These are phyloP conservation scores for Lasiodiplodia sp. DNA, from an alignment of 2,329 filamentous ascomycete genomes.

Conservation along the genomic window DNA sequence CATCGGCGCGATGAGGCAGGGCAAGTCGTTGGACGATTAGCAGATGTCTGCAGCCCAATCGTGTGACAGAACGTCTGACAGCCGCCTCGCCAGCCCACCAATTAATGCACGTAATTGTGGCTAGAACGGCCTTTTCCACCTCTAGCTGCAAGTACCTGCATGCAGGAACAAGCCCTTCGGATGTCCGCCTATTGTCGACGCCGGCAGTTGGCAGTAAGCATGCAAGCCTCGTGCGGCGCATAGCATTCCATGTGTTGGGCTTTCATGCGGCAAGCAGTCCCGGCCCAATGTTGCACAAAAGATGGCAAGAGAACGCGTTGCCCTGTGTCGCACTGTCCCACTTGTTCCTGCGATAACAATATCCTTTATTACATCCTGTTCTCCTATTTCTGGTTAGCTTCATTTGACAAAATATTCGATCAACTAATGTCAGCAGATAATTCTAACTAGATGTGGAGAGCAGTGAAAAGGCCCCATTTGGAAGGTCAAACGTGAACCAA, in stretches of 20 bases:
- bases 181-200: background rate
- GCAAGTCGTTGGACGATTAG: too few species aligned
- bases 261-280: background rate
- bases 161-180: background rate
- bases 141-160: background rate
- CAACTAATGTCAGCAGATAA: too few species aligned
- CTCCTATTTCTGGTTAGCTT: too few species aligned
- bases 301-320: background rate
- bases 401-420: too few species aligned
- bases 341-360: background rate
- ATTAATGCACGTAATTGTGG: background rate
- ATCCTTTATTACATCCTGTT: background rate
- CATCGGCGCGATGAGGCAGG: too few species aligned
- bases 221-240: background rate
- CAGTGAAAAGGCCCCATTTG: too few species aligned
- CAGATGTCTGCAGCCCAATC: background rate
- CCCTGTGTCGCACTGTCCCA: background rate
- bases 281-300: background rate
- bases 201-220: background rate
- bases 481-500: background rate
- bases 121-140: background rate
- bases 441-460: too few species aligned
- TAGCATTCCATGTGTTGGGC: background rate
- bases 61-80: constrained; percentile 1
- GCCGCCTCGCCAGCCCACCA: background rate